Base-by-base conservation (phyloP, 202 grass and related monocot species). In the Setaria viridis region DNA sequence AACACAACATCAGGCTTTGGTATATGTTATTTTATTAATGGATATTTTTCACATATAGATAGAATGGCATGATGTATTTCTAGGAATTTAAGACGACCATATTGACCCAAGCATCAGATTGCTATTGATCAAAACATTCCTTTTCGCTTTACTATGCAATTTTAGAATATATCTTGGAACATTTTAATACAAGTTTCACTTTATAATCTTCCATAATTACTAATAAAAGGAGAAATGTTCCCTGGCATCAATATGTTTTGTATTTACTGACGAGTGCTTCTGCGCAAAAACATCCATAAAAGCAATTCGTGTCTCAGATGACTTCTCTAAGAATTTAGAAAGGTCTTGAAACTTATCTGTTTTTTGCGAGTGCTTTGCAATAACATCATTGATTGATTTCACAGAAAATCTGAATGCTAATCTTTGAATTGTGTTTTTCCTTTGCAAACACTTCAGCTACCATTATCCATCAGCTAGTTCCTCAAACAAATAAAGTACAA, bases 401-500 rank as follows among this genome's bases (percentile, higher is more conserved):
- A 4, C 39, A 48, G 12, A 78, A 82, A 87, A 60, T 34, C 17
- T 19, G 20, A 51, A 48, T 32, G 51, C 11, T 53, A 77, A 43
- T 56, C 21, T 82, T 33, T 20, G 13, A 43, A 70, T 62, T 69
- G n/a, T 41, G 37, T 78, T 62, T 71, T 79, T 58, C 10, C 42
- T 53, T 77, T 83, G 56, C 32, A 51, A 32, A 20, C 68, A 77
- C 37, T 78, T 79, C 67, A 67, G 34, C 62, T 86, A 30, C 7
- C 48, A 62, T 34, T 43, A 16, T 58, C 50, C 32, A 59, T 21
- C 13, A 87, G 2, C 7, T 17, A 62, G 58, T 35, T 59, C 37
- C 43, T 73, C 37, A 90, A 53, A 11, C 3, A 68, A 79, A 74
- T 58, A 83, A 51, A 68, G 12, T 54, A 83, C 15, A 77, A 32